A percentile compares a stretch with the other conserved stretches of the same genome.
These are phyloP conservation scores for Candida xiaguanensis DNA, from an alignment of 805 yeast species.

Conservation along the genomic window DNA sequence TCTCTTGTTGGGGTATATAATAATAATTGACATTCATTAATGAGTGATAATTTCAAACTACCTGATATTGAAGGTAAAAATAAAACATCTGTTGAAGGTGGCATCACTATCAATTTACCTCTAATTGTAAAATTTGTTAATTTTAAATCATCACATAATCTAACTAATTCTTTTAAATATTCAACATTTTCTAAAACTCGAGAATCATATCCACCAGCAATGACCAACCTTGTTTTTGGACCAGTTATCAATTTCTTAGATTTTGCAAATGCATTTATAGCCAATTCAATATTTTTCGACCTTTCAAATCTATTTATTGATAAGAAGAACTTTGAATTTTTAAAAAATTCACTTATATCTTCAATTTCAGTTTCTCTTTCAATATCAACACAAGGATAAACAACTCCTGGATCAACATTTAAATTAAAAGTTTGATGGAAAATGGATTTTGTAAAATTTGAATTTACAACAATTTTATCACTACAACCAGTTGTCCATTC, in stretches of 20 bases:
- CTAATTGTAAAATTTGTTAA: constrained; percentile 46
- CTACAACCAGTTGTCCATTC: constrained; percentile 73
- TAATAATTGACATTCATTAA: constrained; percentile 55
- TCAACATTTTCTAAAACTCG: constrained; percentile 72
- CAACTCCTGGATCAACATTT: constrained; percentile 47
- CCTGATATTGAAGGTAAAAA: constrained; percentile 82
- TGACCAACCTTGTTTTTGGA: constrained; percentile 47
- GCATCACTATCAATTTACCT: constrained; percentile 34
- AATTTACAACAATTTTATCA: constrained; percentile 83
- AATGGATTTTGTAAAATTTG: constrained; percentile 71
- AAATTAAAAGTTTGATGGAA: constrained; percentile 61
- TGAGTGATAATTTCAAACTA: constrained; percentile 55
- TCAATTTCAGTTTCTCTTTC: constrained; percentile 20
- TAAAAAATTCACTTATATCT: constrained; percentile 34
- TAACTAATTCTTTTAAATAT: constrained; percentile 59
- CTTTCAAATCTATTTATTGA: constrained; percentile 88
- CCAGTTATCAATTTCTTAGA: constrained; percentile 31
- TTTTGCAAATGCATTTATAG: constrained; percentile 61
- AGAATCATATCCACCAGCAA: constrained; percentile 91
- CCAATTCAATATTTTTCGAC: constrained; percentile 78
- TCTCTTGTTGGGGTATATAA: constrained; percentile 89
- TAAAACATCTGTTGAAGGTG: constrained; percentile 45
- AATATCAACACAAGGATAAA: constrained; percentile 76
- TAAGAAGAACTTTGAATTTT: constrained; percentile 45
- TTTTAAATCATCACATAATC: constrained; percentile 41